phyloP scores from a whole-genome alignment of 257 asterid species.

The Solanum clarkiae region DNA sequence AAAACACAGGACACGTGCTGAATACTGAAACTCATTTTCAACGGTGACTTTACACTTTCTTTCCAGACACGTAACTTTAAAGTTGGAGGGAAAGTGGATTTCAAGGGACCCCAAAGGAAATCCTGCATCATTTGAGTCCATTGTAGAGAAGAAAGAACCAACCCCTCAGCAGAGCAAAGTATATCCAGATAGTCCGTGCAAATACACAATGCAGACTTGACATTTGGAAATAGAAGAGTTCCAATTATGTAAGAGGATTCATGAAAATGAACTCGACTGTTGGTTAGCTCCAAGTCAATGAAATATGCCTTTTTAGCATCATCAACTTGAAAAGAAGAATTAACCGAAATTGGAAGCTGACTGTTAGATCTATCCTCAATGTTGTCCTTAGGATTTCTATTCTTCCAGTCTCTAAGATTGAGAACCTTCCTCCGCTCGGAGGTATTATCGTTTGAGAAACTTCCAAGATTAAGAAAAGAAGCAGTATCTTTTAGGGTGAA shows the following conservation, averaged over 20 bases:
- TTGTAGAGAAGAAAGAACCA: conserved; percentile 59
- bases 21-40: conserved; percentile 40
- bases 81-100: conserved; percentile 44
- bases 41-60: conserved; percentile 18
- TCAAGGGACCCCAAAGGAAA: conserved; percentile 73
- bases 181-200: conserved; percentile 41
- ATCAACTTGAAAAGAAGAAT: conserved; percentile 10
- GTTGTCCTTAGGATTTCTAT: conserved; percentile 7
- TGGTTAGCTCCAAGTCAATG: conserved; percentile 37
- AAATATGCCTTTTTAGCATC: conserved; percentile 12
- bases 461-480: conserved; percentile 22
- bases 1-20: conserved; percentile 71
- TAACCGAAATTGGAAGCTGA: conserved; percentile 1
- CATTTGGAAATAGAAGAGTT: conserved; percentile 41
- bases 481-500: conserved; percentile 16
- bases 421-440: conserved; percentile 33
- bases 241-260: conserved; percentile 69
- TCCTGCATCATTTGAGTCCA: conserved; percentile 36
- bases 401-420: conserved; percentile 18
- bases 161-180: conserved; percentile 57
- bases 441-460: conserved; percentile 17
- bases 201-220: conserved; percentile 32
- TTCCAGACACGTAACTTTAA: conserved; percentile 51
- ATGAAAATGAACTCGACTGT: conserved; percentile 58
- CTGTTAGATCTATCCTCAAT: conserved; percentile 13